Base-by-base conservation (phyloP, 2,329 filamentous ascomycete genomes). In the Furcasterigmium furcatum region DNA sequence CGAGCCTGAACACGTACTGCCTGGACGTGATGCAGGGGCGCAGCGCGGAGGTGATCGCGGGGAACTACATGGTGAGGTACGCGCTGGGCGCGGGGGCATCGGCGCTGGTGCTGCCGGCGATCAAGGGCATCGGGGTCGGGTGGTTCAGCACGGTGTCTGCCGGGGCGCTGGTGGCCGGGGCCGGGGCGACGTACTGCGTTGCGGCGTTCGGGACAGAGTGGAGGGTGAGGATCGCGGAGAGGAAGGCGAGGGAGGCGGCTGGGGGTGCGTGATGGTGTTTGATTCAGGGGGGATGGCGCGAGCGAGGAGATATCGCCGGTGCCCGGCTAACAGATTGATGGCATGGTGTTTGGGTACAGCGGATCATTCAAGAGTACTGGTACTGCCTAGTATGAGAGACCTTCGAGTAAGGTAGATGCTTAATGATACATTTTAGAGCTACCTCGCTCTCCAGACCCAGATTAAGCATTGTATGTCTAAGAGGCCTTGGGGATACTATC, bases 21-120 rank as follows among this genome's bases (percentile, higher is more conserved):
- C 21, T 52, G 7, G 50, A 52, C 22, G 45, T 52, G 5, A 50
- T 50, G n/a, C 45, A 48, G 13, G 48, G 45, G 3, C 40, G 48
- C 9, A 46, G 47, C 7, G 48, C 48, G 19, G 48, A 52, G 32
- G 45, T 50, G 10, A 41, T 89, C 36, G 87, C 87, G 0, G 86
- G 87, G 0, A 94, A 92, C 62, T 94, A 91, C 62, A 82, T 90
- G 56, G 72, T 88, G 42, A 74, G 88, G 6, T 94, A 92, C 62
- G 59, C 90, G 6, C 87, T 91, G 53, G 88, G 83, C 1, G 87
- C 86, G 10, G 65, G 80, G 5, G 87, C 81, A 0, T 87, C 82
- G 3, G 88, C 85, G 0, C 79, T 82, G 2, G 87, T 87, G 45
- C 70, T 94, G 46, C 89, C 89, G 0, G 85, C 84, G 1, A 76